Percentiles rank a stretch among this genome's conserved stretches.
Evolutionary conservation across 148 eudicot genomes (phyloP).

Genomic region (Heliosperma pusillum): DNA sequence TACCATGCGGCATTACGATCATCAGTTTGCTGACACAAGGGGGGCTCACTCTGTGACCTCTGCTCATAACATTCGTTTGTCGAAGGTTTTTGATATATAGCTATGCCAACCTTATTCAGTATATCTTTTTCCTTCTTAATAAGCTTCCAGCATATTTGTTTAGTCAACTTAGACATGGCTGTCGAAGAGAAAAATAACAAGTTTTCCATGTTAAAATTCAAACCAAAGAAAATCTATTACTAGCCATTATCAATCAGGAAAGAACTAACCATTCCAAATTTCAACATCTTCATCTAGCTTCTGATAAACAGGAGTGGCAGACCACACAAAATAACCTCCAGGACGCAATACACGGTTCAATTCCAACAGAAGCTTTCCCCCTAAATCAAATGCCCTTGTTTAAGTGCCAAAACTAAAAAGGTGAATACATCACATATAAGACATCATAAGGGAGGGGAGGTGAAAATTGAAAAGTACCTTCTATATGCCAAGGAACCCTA

Average conservation of each 20-base stretch:
- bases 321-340: slow-evolving; percentile 77
- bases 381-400: slow-evolving; percentile 29
- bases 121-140: slow-evolving; percentile 63
- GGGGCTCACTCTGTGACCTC: slow-evolving; percentile 57
- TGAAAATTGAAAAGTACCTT: slow-evolving; percentile 49
- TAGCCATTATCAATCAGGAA: background rate
- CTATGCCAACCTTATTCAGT: slow-evolving; percentile 69
- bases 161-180: slow-evolving; percentile 77
- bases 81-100: slow-evolving; percentile 65
- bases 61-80: slow-evolving; percentile 72
- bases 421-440: background rate
- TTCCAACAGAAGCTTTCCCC: slow-evolving; percentile 71
- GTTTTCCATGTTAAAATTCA: slow-evolving; percentile 2
- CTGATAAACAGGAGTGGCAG: slow-evolving; percentile 80
- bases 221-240: background rate
- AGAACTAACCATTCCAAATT: slow-evolving; percentile 57
- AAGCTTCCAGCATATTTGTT: slow-evolving; percentile 84
- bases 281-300: slow-evolving; percentile 52
- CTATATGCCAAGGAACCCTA: slow-evolving; percentile 92
- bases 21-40: slow-evolving; percentile 56
- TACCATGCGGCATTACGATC: slow-evolving; percentile 55
- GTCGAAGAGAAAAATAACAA: slow-evolving; percentile 23
- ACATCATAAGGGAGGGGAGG: background rate
- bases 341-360: slow-evolving; percentile 71
- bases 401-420: slow-evolving; percentile 10